These are phyloP conservation scores for Calonectria pauciramosa DNA, from an alignment of 2,329 filamentous ascomycete genomes.

Conservation along the genomic window DNA sequence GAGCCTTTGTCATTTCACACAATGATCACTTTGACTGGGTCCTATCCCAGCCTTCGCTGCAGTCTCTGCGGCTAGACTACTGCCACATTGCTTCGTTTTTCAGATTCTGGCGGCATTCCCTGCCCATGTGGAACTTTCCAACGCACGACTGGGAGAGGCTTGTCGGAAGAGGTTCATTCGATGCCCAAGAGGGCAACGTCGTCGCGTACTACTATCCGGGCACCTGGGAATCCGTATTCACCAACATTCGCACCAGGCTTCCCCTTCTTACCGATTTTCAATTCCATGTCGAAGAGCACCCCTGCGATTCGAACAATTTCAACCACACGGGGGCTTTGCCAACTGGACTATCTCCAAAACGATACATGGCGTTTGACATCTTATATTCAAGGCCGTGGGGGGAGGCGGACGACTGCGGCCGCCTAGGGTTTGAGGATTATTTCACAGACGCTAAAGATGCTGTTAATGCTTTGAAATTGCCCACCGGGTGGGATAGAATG, in stretches of 20 bases:
- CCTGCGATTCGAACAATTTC: neutral
- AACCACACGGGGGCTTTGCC: neutral
- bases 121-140: neutral
- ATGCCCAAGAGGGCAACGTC: rapidly evolving
- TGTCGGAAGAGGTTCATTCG: neutral
- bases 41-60: conserved; percentile 24
- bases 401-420: neutral
- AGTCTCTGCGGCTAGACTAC: conserved; percentile 13
- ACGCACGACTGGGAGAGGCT: conserved; percentile 30
- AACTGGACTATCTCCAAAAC: neutral
- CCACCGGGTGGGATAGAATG: neutral
- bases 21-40: conserved; percentile 46
- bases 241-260: conserved; percentile 30
- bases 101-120: rapidly evolving
- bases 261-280: conserved; percentile 5
- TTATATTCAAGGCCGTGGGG: neutral
- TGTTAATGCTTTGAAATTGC: neutral
- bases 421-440: neutral
- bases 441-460: neutral
- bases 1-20: conserved; percentile 27
- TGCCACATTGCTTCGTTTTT: conserved; percentile 31
- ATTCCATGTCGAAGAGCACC: neutral
- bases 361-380: neutral
- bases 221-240: conserved; percentile 41
- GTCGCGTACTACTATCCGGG: neutral